Evolutionary conservation across 2,329 filamentous ascomycete species (phyloP).

Genomic region (Aureobasidium sp.): DNA sequence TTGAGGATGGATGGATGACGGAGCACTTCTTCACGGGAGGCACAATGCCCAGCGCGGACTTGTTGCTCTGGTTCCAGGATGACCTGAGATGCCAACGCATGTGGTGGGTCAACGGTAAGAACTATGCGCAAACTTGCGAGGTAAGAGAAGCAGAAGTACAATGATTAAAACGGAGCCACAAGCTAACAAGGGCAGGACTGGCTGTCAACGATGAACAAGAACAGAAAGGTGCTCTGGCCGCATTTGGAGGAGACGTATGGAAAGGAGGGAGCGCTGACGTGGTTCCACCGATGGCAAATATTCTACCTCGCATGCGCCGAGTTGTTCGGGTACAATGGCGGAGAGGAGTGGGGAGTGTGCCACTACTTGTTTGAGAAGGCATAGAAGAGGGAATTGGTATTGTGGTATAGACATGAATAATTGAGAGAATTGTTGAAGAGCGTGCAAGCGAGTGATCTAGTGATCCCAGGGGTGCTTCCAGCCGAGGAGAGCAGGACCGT

Average conservation of each 20-base stretch:
- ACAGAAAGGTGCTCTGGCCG: conserved; percentile 55
- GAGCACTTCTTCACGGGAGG: conserved; percentile 65
- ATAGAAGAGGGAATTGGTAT: conserved; percentile 12
- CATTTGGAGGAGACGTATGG: conserved; percentile 58
- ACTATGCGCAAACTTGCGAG: conserved; percentile 64
- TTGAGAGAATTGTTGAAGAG: not conserved
- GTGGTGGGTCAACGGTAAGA: conserved; percentile 63
- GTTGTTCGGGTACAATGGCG: conserved; percentile 56
- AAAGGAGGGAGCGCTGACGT: conserved; percentile 48
- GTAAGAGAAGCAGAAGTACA: not conserved
- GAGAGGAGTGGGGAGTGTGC: conserved; percentile 59
- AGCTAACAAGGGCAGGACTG: conserved; percentile 41
- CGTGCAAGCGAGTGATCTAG: conserved; percentile 37
- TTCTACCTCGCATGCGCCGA: conserved; percentile 66
- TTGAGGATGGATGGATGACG: conserved; percentile 66
- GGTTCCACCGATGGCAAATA: conserved; percentile 64
- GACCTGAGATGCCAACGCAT: conserved; percentile 52
- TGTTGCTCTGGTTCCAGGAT: conserved; percentile 58
- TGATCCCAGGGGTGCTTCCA: conserved; percentile 98
- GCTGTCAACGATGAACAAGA: conserved; percentile 51
- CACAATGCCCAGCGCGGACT: conserved; percentile 60
- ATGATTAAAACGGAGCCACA: not conserved
- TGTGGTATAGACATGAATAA: conserved; percentile 2
- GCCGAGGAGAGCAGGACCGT: conserved; percentile 82
- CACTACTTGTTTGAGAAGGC: conserved; percentile 60